Evolutionary conservation across 1,284 basidiomycete species (phyloP).

Genomic region (Sporisorium iseilematis-ciliati): DNA sequence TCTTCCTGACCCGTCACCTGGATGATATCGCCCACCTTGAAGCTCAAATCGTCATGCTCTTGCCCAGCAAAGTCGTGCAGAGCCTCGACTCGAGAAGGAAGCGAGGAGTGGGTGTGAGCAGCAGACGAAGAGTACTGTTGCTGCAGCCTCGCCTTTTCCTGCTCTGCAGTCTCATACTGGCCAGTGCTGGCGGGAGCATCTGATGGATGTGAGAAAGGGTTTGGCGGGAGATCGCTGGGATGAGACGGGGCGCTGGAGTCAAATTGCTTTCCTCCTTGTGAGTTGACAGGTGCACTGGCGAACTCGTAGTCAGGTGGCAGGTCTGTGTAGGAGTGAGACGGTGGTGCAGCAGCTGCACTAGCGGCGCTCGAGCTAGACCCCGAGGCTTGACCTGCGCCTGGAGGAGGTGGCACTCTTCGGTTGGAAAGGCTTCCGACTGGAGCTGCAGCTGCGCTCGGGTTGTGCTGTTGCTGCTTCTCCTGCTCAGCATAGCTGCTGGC

Average conservation of each 20-base stretch:
- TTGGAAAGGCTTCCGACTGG: conserved; percentile 21
- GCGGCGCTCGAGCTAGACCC: conserved; percentile 4
- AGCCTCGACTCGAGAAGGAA: conserved; percentile 32
- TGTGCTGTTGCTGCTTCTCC: conserved; percentile 21
- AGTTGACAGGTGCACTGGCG: conserved; percentile 33
- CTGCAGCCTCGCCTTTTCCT: conserved; percentile 45
- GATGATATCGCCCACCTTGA: conserved; percentile 41
- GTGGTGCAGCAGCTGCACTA: neutral
- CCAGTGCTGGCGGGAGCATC: conserved; percentile 11
- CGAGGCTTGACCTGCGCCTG: neutral
- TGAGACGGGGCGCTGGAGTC: conserved; percentile 10
- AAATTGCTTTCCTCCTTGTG: conserved; percentile 38
- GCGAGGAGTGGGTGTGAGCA: neutral
- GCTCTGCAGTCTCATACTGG: conserved; percentile 35
- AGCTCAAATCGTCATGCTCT: conserved; percentile 36
- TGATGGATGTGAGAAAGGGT: conserved; percentile 30
- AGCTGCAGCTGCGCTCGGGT: conserved; percentile 6
- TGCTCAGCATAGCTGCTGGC: conserved; percentile 40
- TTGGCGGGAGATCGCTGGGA: neutral
- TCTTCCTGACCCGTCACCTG: conserved; percentile 43
- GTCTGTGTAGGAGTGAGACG: conserved; percentile 26
- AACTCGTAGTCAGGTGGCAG: conserved; percentile 56
- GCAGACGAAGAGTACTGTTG: conserved; percentile 30
- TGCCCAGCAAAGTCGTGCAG: conserved; percentile 38
- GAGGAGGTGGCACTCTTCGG: conserved; percentile 22